Percentiles rank a stretch among this genome's conserved stretches.
These are phyloP conservation scores for Auriscalpium microsporum DNA, from an alignment of 768 basidiomycete genomes.

Conservation along the genomic window DNA sequence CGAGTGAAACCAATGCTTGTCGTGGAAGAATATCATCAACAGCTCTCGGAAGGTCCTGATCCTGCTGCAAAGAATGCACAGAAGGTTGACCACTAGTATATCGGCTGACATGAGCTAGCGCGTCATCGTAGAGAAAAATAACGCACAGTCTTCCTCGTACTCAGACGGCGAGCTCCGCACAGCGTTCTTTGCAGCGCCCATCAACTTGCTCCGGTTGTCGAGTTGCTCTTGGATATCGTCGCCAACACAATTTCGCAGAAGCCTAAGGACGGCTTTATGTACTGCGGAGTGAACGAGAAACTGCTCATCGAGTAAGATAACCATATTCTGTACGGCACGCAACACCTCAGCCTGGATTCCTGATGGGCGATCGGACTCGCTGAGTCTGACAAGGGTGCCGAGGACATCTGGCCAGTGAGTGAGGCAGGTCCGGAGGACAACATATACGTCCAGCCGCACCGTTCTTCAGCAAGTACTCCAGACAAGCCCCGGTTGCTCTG, in stretches of 20 bases:
- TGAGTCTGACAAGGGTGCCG: conserved; percentile 75
- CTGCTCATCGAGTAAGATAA: conserved; percentile 85
- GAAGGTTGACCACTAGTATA: conserved; percentile 71
- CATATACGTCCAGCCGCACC: conserved; percentile 33
- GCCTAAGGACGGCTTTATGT: conserved; percentile 77
- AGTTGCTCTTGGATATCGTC: conserved; percentile 85
- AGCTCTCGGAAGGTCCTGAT: conserved; percentile 85
- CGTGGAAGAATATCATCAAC: conserved; percentile 96
- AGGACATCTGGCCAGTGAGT: conserved; percentile 54
- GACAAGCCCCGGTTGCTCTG: conserved; percentile 79
- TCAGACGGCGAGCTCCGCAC: conserved; percentile 70
- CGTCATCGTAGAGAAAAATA: neutral
- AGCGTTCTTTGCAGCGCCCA: conserved; percentile 78
- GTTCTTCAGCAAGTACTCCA: conserved; percentile 88
- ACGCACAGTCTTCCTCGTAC: conserved; percentile 79
- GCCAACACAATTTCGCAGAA: conserved; percentile 84
- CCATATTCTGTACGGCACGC: conserved; percentile 81
- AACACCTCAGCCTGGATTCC: conserved; percentile 92
- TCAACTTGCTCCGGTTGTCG: conserved; percentile 63
- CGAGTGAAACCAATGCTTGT: conserved; percentile 79
- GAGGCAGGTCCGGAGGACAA: neutral
- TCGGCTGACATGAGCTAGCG: conserved; percentile 2
- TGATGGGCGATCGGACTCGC: conserved; percentile 74
- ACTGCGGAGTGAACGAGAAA: conserved; percentile 89
- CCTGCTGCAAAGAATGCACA: conserved; percentile 87